Evolutionary conservation across 129 eudicot genomes (phyloP), one percentile per base, ranked within the genome.

Genomic region (Artemisia tridentata): DNA sequence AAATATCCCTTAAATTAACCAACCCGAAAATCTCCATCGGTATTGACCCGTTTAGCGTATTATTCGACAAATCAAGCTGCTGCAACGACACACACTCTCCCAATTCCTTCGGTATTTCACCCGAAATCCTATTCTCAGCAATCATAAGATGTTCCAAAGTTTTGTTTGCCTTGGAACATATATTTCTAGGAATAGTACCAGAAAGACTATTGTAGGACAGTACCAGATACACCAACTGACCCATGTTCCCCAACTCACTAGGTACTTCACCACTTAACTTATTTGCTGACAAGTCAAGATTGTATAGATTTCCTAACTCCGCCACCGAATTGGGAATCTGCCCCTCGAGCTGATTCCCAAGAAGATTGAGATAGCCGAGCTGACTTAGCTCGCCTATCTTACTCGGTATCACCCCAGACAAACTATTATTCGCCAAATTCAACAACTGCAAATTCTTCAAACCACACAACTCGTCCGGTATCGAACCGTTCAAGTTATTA

Each of bases 51-150:
- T 81, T 80, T 51, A 93, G 89, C 3, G 96, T 90, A 70, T 90
- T 93, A 13, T 90, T 90, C 9, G 97, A 89, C 88, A 93, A 93
- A 80, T 93, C 97, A 10, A 93, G 87, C 72, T 75, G 86, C 80
- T 81, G 53, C 19, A 93, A 66, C 3, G 84, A 50, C 48, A 51
- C 41, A 69, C 99, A 93, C 2, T 79, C 84, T 58, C 80, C 82
- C 75, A 93, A 65, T 60, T 87, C 89, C 50, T 47, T 74, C 0
- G 99, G 99, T 55, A 93, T 89, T 65, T 76, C 87, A 11, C 97
- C 92, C 8, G 85, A 79, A 55, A 93, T 82, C 27, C 55, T 81
- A 77, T 88, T 86, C 57, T 90, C 83, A 0, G 91, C 75, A 3
- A 93, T 73, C 76, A 79, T 77, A 81, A 93, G 25, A 65, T 90